Evolutionary conservation across 2,329 filamentous ascomycete species (phyloP), one percentile per base, ranked within the genome.

Genomic region (Claviceps monticola): DNA sequence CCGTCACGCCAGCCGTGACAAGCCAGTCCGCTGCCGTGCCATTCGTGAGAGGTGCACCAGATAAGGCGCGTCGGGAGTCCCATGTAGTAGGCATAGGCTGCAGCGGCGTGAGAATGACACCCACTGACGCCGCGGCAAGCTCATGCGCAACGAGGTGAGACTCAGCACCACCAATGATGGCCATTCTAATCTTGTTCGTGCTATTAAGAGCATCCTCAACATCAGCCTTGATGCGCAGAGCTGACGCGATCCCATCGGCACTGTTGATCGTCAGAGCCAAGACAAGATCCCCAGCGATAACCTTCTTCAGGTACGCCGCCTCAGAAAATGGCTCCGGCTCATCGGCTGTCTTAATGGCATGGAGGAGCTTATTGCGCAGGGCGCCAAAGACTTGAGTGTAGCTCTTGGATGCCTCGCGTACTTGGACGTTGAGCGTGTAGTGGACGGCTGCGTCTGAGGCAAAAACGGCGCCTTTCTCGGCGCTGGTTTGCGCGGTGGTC

Each of bases 11-110:
- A 0, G 80, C 80, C 7, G 73, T 72, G 0, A 82, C 57, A 1
- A 86, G 71, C 13, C 60, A 63, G 55, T 84, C 79, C 4, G 82
- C 67, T 0, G 74, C 73, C 1, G 82, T 84, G 26, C 80, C 80
- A 57, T 83, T 82, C 0, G 80, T 82, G 0, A 85, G 69, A 1
- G 82, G 82, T 5, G 82, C 81, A 1, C 82, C 82, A 0, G 79
- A 75, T 11, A 85, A 68, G 0, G 78, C 74, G 2, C 81, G 75
- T 0, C 79, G 75, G 63, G 82, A 69, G 55, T 84, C 80, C 82
- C 82, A 86, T 0, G 61, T 64, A 3, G 61, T 63, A 2, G 73
- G 71, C 58, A 76, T 79, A 0, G 78, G 73, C 56, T 79, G 74
- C 13, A 82, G 62, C 1, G 81, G 80, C 0, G 75, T 70, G 1